Conservation (phyloP, 2,329 filamentous ascomycete species). For the Paecilomyces variotii region DNA sequence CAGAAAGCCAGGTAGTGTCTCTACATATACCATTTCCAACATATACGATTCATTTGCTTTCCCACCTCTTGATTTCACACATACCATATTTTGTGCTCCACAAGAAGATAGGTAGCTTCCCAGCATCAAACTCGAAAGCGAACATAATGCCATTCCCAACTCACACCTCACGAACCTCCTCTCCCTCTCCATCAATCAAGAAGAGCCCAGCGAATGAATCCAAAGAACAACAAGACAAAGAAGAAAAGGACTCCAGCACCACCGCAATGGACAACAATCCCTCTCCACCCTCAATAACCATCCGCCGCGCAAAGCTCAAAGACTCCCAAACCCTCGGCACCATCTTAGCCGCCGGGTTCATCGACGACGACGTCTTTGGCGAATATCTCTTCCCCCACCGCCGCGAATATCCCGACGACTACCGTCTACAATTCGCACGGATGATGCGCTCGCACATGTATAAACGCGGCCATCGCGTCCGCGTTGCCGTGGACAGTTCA, state of each 20-base stretch:
- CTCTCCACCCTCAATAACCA: background rate
- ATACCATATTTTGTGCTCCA: no score
- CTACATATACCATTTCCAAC: no score
- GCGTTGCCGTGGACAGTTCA: background rate
- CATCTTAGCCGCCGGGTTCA: slow-evolving; percentile 24
- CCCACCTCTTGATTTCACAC: no score
- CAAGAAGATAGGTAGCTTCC: no score
- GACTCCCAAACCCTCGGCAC: background rate
- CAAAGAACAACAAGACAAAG: background rate
- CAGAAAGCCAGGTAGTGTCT: no score
- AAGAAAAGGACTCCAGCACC: background rate
- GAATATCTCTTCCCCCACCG: slow-evolving; percentile 28
- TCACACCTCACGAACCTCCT: background rate
- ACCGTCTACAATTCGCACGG: slow-evolving; percentile 13
- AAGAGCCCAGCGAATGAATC: background rate
- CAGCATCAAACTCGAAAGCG: background rate
- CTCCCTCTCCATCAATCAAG: background rate
- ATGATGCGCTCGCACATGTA: background rate
- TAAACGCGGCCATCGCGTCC: background rate
- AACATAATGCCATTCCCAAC: background rate
- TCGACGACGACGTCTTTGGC: slow-evolving; percentile 27
- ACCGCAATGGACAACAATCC: background rate
- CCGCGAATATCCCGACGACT: slow-evolving; percentile 21
- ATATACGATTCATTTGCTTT: no score
- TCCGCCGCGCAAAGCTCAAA: background rate